Percentiles rank a stretch among this genome's conserved stretches.
phyloP scores from a whole-genome alignment of 2,329 filamentous ascomycete genomes.

The Aspergillus glaucus region DNA sequence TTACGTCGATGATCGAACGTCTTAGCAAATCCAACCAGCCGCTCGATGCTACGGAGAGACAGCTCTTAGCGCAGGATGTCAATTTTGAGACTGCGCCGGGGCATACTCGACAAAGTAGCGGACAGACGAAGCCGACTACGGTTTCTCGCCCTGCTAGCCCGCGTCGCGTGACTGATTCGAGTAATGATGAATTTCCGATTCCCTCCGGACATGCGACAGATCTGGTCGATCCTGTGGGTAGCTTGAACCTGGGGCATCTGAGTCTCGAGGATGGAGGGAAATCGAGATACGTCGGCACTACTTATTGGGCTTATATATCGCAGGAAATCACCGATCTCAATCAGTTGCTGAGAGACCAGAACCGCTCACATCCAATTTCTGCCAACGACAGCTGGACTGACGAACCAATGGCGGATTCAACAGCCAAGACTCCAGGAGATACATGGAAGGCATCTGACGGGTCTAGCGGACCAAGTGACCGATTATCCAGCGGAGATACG shows the following conservation, averaged over 20 bases:
- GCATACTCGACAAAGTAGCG: conserved; percentile 15
- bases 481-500: conserved; percentile 19
- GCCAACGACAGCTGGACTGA: conserved; percentile 17
- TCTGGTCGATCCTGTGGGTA: conserved; percentile 37
- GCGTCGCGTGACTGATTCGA: conserved; percentile 27
- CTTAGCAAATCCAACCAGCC: conserved; percentile 31
- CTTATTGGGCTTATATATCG: conserved; percentile 42
- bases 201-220: conserved; percentile 37
- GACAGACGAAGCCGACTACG: conserved; percentile 5
- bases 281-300: conserved; percentile 41
- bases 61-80: conserved; percentile 11
- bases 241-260: conserved; percentile 36
- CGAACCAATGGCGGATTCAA: conserved; percentile 14
- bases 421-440: conserved; percentile 7
- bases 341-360: conserved; percentile 37
- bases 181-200: conserved; percentile 38
- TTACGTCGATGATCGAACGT: conserved; percentile 40
- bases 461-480: conserved; percentile 3
- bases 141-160: conserved; percentile 26
- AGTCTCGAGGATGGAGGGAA: conserved; percentile 39
- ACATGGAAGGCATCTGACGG: conserved; percentile 18
- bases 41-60: conserved; percentile 17
- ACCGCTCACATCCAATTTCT: conserved; percentile 25
- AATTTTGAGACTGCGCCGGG: conserved; percentile 11
- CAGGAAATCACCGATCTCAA: conserved; percentile 42